phyloP scores from a whole-genome alignment of 495 filamentous ascomycete species.

The Bacidia gigantensis region DNA sequence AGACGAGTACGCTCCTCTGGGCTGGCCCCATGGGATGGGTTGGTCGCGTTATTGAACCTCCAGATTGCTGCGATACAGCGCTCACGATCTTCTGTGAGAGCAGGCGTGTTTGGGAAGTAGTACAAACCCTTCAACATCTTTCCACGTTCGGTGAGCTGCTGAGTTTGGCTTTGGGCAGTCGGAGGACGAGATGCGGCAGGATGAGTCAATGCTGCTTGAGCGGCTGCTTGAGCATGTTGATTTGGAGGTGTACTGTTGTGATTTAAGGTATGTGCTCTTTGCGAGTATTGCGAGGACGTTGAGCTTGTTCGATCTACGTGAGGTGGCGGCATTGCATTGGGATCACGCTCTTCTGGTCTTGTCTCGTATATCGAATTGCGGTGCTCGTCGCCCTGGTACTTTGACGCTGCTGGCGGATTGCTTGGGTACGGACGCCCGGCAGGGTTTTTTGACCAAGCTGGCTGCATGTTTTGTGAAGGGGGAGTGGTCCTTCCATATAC shows the following conservation, averaged over 20 bases:
- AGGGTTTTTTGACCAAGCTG: conserved; percentile 13
- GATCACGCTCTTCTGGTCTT: conserved; percentile 17
- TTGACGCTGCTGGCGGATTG: conserved; percentile 18
- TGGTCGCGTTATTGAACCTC: conserved; percentile 81
- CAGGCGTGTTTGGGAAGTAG: conserved; percentile 63
- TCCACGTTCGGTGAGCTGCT: conserved; percentile 65
- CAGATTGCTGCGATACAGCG: conserved; percentile 71
- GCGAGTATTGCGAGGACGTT: conserved; percentile 19
- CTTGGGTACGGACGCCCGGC: conserved; percentile 18
- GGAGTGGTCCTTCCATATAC: conserved; percentile 15
- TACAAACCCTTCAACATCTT: conserved; percentile 82
- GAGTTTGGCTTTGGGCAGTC: conserved; percentile 27
- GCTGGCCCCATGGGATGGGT: conserved; percentile 61
- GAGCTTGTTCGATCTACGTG: conserved; percentile 23
- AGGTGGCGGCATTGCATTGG: conserved; percentile 30
- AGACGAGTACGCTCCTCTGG: conserved; percentile 66
- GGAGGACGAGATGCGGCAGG: conserved; percentile 24
- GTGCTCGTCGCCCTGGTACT: conserved; percentile 17
- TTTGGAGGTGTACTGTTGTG: conserved; percentile 15
- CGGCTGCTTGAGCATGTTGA: conserved; percentile 39
- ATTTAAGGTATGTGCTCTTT: conserved; percentile 15
- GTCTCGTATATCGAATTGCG: conserved; percentile 18
- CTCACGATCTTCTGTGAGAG: conserved; percentile 75
- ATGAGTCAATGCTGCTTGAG: conserved; percentile 45
- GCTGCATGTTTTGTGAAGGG: conserved; percentile 10